phyloP scores from a whole-genome alignment of 1,284 basidiomycete genomes.

The Retiboletus flavoniger region DNA sequence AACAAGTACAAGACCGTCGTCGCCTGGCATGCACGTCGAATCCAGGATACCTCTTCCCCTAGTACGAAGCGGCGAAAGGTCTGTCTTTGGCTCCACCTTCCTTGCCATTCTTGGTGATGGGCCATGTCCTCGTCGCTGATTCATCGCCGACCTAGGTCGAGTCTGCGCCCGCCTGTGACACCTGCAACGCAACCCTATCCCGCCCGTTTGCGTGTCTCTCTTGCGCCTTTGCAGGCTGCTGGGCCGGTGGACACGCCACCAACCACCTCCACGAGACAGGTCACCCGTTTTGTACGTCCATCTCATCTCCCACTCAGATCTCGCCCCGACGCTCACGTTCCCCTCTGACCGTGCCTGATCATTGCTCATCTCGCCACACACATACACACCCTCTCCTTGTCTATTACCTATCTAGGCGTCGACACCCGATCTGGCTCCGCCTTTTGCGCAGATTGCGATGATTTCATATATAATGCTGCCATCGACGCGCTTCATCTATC shows the following conservation, averaged over 20 bases:
- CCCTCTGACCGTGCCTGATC: background rate
- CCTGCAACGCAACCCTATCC: slow-evolving; percentile 57
- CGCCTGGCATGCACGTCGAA: slow-evolving; percentile 39
- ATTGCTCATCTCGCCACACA: background rate
- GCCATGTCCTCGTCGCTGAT: background rate
- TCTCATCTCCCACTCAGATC: background rate
- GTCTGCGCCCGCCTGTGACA: slow-evolving; percentile 60
- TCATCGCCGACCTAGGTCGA: slow-evolving; percentile 27
- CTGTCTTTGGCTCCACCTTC: background rate
- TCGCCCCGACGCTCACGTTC: background rate
- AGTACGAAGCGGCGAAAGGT: slow-evolving; percentile 50
- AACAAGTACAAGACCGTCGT: slow-evolving; percentile 41
- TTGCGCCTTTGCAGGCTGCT: slow-evolving; percentile 77
- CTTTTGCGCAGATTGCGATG: slow-evolving; percentile 58
- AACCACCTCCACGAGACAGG: slow-evolving; percentile 55
- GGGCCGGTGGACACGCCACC: slow-evolving; percentile 55
- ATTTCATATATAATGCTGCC: slow-evolving; percentile 52
- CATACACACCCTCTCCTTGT: background rate
- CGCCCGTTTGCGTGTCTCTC: slow-evolving; percentile 80
- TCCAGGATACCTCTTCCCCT: slow-evolving; percentile 35
- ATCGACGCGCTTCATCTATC: slow-evolving; percentile 43
- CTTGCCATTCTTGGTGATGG: background rate
- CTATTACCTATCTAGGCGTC: slow-evolving; percentile 41
- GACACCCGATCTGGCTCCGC: slow-evolving; percentile 58
- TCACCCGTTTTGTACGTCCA: slow-evolving; percentile 68